These are phyloP conservation scores for Plectosphaerella plurivora DNA, from an alignment of 2,329 filamentous ascomycete genomes.

Conservation along the genomic window DNA sequence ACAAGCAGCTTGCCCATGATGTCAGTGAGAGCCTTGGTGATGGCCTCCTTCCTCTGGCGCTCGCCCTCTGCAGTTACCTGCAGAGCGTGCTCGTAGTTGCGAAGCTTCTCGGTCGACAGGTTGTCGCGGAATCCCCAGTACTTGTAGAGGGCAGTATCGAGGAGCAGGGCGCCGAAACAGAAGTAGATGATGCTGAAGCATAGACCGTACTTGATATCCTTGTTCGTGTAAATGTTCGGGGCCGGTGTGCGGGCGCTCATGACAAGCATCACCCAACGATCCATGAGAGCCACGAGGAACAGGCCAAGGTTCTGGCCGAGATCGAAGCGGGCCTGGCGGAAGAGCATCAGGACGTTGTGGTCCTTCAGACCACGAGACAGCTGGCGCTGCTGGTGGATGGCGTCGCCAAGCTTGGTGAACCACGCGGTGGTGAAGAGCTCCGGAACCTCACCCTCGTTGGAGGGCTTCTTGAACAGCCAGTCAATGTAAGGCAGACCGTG, in stretches of 20 bases:
- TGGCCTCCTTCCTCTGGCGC: constrained; percentile 4
- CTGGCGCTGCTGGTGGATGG: constrained; percentile 26
- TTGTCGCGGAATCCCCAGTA: constrained; percentile 28
- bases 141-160: constrained; percentile 29
- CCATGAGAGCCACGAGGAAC: constrained; percentile 32
- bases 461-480: constrained; percentile 30
- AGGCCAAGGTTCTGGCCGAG: constrained; percentile 30
- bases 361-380: constrained; percentile 29
- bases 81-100: constrained; percentile 18
- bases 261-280: constrained; percentile 30
- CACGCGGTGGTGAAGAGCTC: constrained; percentile 27
- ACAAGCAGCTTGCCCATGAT: constrained; percentile 23
- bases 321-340: constrained; percentile 28
- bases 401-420: constrained; percentile 28
- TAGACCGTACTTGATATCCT: constrained; percentile 24
- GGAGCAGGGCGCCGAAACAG: constrained; percentile 28
- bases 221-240: constrained; percentile 20
- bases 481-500: constrained; percentile 25
- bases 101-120: constrained; percentile 27
- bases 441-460: constrained; percentile 17
- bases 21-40: constrained; percentile 18
- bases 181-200: constrained; percentile 35
- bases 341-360: constrained; percentile 30
- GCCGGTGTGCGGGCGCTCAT: constrained; percentile 23
- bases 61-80: constrained; percentile 14